Evolutionary conservation across 1,284 basidiomycete species (phyloP).

Genomic region (Cystobasidium slooffiae): DNA sequence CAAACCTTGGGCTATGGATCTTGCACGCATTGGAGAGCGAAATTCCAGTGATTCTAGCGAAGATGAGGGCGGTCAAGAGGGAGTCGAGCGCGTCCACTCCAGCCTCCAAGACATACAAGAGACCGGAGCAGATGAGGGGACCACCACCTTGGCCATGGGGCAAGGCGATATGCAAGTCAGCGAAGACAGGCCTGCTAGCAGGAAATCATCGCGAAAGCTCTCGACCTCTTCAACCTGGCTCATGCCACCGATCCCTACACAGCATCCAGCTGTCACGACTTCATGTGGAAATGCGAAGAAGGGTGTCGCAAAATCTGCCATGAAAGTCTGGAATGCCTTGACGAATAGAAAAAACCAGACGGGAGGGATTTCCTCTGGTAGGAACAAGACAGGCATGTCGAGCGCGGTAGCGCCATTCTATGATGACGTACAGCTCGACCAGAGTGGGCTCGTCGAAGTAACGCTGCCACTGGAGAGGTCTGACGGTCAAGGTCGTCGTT

Average conservation of each 20-base stretch:
- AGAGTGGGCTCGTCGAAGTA: not conserved
- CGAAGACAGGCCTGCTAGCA: not conserved
- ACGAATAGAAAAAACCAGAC: slow-evolving; percentile 27
- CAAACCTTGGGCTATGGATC: slow-evolving; percentile 52
- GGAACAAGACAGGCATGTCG: slow-evolving; percentile 7
- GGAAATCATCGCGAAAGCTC: not conserved
- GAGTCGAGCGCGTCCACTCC: slow-evolving; percentile 8
- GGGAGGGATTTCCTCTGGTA: not conserved
- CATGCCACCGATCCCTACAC: not conserved
- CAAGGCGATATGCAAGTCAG: not conserved
- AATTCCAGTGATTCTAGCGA: slow-evolving; percentile 25
- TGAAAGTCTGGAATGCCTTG: slow-evolving; percentile 39
- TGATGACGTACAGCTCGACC: not conserved
- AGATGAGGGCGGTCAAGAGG: slow-evolving; percentile 44
- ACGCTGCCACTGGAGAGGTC: no score
- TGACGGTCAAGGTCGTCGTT: no score
- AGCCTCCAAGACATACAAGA: slow-evolving; percentile 15
- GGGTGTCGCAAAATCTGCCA: slow-evolving; percentile 21
- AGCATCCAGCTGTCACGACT: not conserved
- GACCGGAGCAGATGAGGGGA: slow-evolving; percentile 44
- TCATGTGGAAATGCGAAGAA: slow-evolving; percentile 9
- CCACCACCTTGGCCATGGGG: not conserved
- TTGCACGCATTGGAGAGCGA: not conserved
- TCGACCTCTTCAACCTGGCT: not conserved
- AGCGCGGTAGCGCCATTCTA: not conserved